phyloP scores from a whole-genome alignment of 2,329 filamentous ascomycete genomes.

The Trichoderma afroharzianum region DNA sequence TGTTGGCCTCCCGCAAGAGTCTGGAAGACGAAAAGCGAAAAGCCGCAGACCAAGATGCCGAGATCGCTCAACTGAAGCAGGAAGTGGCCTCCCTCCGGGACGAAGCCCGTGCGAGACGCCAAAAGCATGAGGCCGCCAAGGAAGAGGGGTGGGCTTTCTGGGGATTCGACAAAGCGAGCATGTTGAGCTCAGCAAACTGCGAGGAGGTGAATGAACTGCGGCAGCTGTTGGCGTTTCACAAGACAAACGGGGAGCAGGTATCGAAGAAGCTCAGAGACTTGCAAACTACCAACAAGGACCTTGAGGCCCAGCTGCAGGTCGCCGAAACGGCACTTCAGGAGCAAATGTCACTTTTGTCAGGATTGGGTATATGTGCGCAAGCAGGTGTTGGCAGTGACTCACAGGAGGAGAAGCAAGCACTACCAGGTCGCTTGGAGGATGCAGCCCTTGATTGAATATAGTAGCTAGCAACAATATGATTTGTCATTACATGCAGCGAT shows the following conservation, averaged over 20 bases:
- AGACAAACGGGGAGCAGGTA: constrained; percentile 1
- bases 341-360: background rate
- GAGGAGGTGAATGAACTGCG: constrained; percentile 4
- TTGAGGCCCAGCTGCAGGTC: background rate
- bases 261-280: constrained; percentile 2
- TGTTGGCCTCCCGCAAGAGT: background rate
- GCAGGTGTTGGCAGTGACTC: background rate
- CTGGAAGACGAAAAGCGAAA: constrained; percentile 4
- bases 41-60: background rate
- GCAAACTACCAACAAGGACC: background rate
- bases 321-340: background rate
- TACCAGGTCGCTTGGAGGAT: background rate
- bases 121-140: background rate
- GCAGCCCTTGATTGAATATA: background rate
- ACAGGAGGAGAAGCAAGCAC: background rate
- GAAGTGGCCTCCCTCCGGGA: background rate
- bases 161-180: background rate
- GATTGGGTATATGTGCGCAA: background rate
- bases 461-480: background rate
- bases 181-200: background rate
- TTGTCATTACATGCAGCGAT: background rate
- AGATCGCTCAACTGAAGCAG: background rate
- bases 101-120: background rate
- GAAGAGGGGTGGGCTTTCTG: background rate
- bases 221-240: constrained; percentile 7